Conservation (phyloP, 768 basidiomycete species). For the Kwoniella shandongensis region DNA sequence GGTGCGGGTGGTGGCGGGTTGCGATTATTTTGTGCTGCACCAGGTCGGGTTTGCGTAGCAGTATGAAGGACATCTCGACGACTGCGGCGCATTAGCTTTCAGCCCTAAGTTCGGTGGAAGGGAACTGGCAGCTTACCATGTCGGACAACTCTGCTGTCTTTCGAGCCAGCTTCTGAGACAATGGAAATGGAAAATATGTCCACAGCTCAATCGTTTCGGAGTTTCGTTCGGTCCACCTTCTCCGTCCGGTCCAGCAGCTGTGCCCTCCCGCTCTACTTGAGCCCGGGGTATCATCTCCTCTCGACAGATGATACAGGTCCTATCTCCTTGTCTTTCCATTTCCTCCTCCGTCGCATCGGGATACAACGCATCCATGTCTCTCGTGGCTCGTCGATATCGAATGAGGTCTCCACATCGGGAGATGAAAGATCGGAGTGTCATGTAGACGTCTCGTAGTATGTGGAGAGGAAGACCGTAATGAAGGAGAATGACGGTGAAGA, state of each 20-base stretch:
- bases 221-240: conserved; percentile 77
- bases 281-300: conserved; percentile 74
- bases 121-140: conserved; percentile 67
- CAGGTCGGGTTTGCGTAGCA: conserved; percentile 17
- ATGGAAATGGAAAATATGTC: conserved; percentile 97
- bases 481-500: conserved; percentile 91
- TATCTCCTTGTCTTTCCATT: conserved; percentile 74
- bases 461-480: conserved; percentile 94
- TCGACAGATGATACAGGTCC: conserved; percentile 95
- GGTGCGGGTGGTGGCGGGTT: conserved; percentile 51
- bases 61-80: conserved; percentile 39
- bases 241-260: conserved; percentile 2
- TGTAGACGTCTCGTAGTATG: conserved; percentile 94
- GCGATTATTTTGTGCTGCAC: conserved; percentile 4
- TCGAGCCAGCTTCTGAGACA: conserved; percentile 97
- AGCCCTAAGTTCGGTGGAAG: neutral
- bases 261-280: conserved; percentile 8
- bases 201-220: conserved; percentile 94
- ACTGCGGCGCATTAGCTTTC: conserved; percentile 14
- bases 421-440: conserved; percentile 90
- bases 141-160: conserved; percentile 97
- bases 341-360: conserved; percentile 88
- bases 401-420: conserved; percentile 81
- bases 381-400: conserved; percentile 88
- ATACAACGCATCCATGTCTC: conserved; percentile 94